Evolutionary conservation across 192 early-diverging fungal species (phyloP).

Genomic region (Coemansia sp.): DNA sequence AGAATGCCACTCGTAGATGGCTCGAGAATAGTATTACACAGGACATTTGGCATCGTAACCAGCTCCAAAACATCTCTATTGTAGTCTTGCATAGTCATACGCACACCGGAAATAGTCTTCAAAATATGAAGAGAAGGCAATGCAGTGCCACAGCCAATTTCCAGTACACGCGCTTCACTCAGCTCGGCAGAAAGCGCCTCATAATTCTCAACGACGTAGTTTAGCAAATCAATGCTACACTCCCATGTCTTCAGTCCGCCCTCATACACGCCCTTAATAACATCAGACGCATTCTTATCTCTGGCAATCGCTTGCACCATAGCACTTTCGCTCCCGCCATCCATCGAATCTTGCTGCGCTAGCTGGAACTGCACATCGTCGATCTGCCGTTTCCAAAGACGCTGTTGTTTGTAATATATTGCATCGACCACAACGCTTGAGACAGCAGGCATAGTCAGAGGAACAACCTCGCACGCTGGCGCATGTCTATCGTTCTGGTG

Average conservation of each 20-base stretch:
- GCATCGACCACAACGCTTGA: constrained; percentile 46
- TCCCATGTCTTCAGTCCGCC: constrained; percentile 99
- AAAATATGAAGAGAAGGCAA: constrained; percentile 84
- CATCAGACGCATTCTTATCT: constrained; percentile 57
- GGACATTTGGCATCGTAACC: constrained; percentile 89
- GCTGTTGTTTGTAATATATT: constrained; percentile 26
- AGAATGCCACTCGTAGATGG: constrained; percentile 21
- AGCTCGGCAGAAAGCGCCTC: constrained; percentile 1
- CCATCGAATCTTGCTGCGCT: constrained; percentile 70
- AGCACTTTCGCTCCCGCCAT: constrained; percentile 41
- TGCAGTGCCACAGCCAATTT: constrained; percentile 89
- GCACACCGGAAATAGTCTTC: constrained; percentile 33
- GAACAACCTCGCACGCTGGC: constrained; percentile 26
- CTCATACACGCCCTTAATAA: constrained; percentile 90
- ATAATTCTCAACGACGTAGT: constrained; percentile 59
- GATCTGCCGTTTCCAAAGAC: constrained; percentile 69
- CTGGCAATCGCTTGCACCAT: constrained; percentile 36
- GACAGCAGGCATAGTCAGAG: constrained; percentile 28
- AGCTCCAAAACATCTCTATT: constrained; percentile 84
- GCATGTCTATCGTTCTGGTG: neutral
- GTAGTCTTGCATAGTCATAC: constrained; percentile 90
- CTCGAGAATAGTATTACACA: constrained; percentile 71
- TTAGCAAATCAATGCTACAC: constrained; percentile 83
- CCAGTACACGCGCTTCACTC: constrained; percentile 17
- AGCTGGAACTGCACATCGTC: constrained; percentile 84